phyloP scores from a whole-genome alignment of 331 rosid genomes.

The Arachis monticola region DNA sequence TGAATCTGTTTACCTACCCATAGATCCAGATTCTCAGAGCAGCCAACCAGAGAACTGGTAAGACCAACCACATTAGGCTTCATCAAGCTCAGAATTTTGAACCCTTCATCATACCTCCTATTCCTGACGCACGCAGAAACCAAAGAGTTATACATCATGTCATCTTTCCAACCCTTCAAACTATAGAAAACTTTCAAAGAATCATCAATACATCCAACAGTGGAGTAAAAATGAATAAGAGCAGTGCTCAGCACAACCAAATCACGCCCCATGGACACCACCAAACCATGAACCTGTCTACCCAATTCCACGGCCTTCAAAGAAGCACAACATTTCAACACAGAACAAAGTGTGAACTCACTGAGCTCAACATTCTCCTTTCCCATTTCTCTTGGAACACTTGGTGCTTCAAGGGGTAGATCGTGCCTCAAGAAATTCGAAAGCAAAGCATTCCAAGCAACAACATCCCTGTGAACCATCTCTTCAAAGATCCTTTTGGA shows the following conservation, averaged over 20 bases:
- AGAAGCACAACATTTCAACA: conserved; percentile 63
- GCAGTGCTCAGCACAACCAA: conserved; percentile 68
- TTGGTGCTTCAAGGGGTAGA: conserved; percentile 52
- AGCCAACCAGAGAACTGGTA: conserved; percentile 64
- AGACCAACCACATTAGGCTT: conserved; percentile 62
- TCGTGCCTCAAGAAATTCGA: conserved; percentile 48
- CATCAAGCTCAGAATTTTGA: conserved; percentile 49
- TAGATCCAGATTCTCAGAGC: conserved; percentile 63
- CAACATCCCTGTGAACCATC: conserved; percentile 61
- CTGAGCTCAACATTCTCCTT: conserved; percentile 48
- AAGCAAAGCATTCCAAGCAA: conserved; percentile 64
- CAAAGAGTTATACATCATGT: conserved; percentile 55
- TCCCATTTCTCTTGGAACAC: conserved; percentile 56
- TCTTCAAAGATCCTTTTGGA: conserved; percentile 56
- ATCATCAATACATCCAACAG: conserved; percentile 50
- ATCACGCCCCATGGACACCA: conserved; percentile 60
- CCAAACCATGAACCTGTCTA: conserved; percentile 74
- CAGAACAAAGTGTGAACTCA: conserved; percentile 70
- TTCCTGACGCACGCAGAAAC: conserved; percentile 63
- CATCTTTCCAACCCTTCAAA: conserved; percentile 55
- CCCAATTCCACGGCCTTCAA: conserved; percentile 56
- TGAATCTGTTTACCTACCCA: conserved; percentile 67
- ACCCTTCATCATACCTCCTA: conserved; percentile 50
- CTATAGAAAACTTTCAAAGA: conserved; percentile 54
- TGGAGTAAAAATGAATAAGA: conserved; percentile 64